Base-by-base conservation (phyloP, 1,284 basidiomycete species). In the Crepidotus sp. region DNA sequence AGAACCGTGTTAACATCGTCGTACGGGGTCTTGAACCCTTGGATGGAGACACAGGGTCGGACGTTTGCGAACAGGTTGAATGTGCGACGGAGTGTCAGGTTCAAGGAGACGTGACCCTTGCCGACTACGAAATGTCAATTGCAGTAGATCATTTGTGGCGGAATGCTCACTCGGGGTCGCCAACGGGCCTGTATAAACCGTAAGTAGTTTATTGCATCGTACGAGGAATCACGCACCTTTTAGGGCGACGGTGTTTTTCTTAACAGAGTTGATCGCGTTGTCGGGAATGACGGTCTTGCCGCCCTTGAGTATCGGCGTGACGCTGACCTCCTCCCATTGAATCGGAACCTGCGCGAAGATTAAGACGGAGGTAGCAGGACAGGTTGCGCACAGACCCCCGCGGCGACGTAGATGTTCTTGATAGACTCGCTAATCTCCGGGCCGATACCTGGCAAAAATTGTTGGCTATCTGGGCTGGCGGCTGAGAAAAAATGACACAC, bases 1-100 rank as follows among this genome's bases (percentile, higher is more conserved):
- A 99, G 73, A 41, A 97, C 95, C 19, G 90, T 95, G 74, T 99
- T 88, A 55, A 99, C 96, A 61, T 98, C 84, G 63, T 98, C 94
- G 62, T 99, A 98, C 6, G 94, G 87, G 0, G 96, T 99, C 74
- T 96, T 96, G 77, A 84, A 98, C 35, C 96, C 96, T 65, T 90
- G 71, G 68, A 99, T 91, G 36, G 95, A 98, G 39, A 83, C 80
- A 63, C 96, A 99, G 39, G 95, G 96, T 52, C 95, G 83, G 56
- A 98, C 95, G 64, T 98, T 98, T 61, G 96, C 96, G 62, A 97
- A 99, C 47, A 98, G 80, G 65, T 92, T 90, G 74, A 99, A 98
- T 6, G 95, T 97, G 59, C 95, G 80, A 54, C 96, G 85, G 45
- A 98, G 77, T 32, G 95, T 98, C 68, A 98, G 71, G 72, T 99